Conservation (phyloP, 139 green algal species). For the Micractinium sp. region DNA sequence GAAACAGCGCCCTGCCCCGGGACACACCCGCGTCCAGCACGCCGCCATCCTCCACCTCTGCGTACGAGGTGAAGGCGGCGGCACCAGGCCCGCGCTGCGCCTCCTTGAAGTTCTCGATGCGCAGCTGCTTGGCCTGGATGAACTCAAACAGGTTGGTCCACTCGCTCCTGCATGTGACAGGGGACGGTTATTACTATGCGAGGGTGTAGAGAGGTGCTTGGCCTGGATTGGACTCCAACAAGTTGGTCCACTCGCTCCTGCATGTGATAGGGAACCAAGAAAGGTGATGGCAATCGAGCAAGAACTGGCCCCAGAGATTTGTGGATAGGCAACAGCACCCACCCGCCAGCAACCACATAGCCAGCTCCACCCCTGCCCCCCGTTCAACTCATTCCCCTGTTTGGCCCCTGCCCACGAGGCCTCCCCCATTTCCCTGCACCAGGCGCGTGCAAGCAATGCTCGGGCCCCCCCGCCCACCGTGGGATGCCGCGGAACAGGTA, state of each 20-base stretch:
- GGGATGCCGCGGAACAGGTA: constrained; percentile 90
- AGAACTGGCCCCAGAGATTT: no score
- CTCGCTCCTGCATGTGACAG: constrained; percentile 64
- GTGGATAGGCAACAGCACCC: no score
- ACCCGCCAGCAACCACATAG: no score
- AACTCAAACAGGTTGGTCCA: constrained; percentile 94
- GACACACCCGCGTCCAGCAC: constrained; percentile 61
- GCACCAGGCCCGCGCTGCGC: constrained; percentile 71
- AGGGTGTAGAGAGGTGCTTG: no score
- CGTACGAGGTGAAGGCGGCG: constrained; percentile 33
- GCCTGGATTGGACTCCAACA: constrained; percentile 92
- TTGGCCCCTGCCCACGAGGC: no score
- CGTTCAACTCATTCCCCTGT: no score
- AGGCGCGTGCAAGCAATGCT: no score
- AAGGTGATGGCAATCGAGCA: no score
- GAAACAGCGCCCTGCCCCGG: neutral
- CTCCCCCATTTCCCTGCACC: no score
- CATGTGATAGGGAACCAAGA: neutral
- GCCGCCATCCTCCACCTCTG: constrained; percentile 55
- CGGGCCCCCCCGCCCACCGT: constrained; percentile 30
- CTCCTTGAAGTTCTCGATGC: constrained; percentile 86
- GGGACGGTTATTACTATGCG: no score
- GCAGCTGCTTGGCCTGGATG: constrained; percentile 85
- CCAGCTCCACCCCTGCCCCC: no score
- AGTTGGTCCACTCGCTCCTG: constrained; percentile 85